Evolutionary conservation across 169 alveolate genomes (phyloP).

Genomic region (Besnoitia besnoiti): DNA sequence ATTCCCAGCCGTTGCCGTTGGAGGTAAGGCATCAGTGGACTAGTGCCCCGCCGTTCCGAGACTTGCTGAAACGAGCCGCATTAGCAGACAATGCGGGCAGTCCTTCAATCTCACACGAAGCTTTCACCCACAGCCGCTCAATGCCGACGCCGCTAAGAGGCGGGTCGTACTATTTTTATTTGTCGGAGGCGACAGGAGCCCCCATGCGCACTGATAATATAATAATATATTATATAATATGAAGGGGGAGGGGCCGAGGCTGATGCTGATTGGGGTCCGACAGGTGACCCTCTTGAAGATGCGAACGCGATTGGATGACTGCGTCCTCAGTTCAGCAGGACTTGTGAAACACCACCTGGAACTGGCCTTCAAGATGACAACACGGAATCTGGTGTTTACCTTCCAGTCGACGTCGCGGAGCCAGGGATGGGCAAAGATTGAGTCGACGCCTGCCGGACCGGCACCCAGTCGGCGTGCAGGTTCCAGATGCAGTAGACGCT

Average conservation of each 20-base stretch:
- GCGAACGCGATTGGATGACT: too few relatives aligned
- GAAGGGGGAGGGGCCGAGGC: too few relatives aligned
- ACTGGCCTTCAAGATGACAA: too few relatives aligned
- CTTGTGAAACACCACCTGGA: too few relatives aligned
- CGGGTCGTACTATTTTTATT: not conserved
- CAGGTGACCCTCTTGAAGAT: too few relatives aligned
- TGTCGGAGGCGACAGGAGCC: not conserved
- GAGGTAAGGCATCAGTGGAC: not conserved
- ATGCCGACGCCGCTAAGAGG: not conserved
- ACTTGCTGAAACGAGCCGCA: not conserved
- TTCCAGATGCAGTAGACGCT: conserved; percentile 7
- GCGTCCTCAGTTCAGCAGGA: too few relatives aligned
- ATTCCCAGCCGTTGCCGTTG: not conserved
- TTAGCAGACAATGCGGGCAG: not conserved
- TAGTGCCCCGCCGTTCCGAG: not conserved
- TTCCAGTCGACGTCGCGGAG: conserved; percentile 42
- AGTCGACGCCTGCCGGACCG: conserved; percentile 32
- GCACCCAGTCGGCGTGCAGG: conserved; percentile 25
- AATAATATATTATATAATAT: too few relatives aligned
- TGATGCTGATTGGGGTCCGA: too few relatives aligned
- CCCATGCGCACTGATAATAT: not conserved
- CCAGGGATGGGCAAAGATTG: conserved; percentile 32
- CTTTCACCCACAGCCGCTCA: not conserved
- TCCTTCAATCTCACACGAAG: not conserved
- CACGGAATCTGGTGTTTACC: too few relatives aligned